Conservation (phyloP, 352 stramenopile species). For the Aphanomyces stellatus region DNA sequence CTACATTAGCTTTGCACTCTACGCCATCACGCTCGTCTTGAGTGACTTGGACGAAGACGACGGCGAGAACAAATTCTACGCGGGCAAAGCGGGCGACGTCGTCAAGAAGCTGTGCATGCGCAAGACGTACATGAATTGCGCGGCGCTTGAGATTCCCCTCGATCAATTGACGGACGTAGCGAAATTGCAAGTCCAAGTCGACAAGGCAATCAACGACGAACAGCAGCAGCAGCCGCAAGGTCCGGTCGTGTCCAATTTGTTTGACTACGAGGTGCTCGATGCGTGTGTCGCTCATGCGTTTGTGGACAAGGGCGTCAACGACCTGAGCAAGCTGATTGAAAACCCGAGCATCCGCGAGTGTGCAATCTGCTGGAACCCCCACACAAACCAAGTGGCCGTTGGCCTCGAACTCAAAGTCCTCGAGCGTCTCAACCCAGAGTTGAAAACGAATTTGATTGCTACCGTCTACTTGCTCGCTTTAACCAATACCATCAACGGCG, state of each 20-base stretch:
- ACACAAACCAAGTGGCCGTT: neutral
- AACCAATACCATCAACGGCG: neutral
- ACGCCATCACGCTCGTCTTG: neutral
- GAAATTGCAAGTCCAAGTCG: neutral
- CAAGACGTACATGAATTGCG: neutral
- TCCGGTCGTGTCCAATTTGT: neutral
- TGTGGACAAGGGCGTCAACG: constrained; percentile 11
- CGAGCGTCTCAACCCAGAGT: neutral
- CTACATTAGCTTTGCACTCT: constrained; percentile 7
- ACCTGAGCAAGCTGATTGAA: constrained; percentile 2
- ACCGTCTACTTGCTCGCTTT: constrained; percentile 14
- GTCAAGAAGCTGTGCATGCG: neutral
- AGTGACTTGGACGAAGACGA: neutral
- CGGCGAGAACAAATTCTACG: constrained; percentile 10
- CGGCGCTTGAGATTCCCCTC: constrained; percentile 12
- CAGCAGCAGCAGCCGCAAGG: neutral
- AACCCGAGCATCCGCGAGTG: constrained; percentile 4
- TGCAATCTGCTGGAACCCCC: constrained; percentile 5
- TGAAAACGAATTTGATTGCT: neutral
- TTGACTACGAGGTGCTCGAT: constrained; percentile 16
- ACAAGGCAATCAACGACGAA: neutral
- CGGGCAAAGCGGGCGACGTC: no score
- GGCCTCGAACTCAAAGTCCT: constrained; percentile 17
- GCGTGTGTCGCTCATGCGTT: neutral
- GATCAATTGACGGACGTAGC: neutral